Base-by-base conservation (phyloP, 331 rosid species). In the Rhamnella rubrinervis region DNA sequence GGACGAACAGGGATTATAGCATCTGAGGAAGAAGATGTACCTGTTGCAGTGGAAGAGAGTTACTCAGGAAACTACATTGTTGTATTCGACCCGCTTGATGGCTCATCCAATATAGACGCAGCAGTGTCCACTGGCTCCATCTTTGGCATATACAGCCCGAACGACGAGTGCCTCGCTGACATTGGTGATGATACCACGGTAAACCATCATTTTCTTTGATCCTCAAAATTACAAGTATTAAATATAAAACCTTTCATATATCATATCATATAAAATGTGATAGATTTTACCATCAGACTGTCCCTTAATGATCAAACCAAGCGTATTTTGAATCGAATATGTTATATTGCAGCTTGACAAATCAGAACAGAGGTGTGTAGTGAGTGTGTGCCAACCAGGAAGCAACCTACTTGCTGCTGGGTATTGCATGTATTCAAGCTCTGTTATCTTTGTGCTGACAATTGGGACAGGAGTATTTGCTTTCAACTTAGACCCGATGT, bases 1-100 rank as follows among this genome's bases (percentile, higher is more conserved):
- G 97, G 99, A 62, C 76, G 99, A 77, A 95, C 97, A 28, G 99
- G 97, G 50, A 91, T 95, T 47, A 95, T 95, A 84, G 99, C 99
- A 31, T 95, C 99, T 13, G 99, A 95, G 85, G 99, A 95, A 82
- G 99, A 91, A 80, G 99, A 95, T 53, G 99, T 95, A 50, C 97
- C 99, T 0, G 97, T 95, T 26, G 99, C 97, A 16, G 99, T 95
- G 63, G 99, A 95, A 80, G 99, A 95, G 85, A 91, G 97, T 82
- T 95, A 89, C 74, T 95, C 99, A 4, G 99, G 99, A 0, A 95
- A 95, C 84, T 95, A 95, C 84, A 85, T 91, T 72, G 99, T 86
- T 4, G 99, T 95, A 9, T 95, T 95, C 51, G 99, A 95, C 65
- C 99, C 99, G 28, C 96, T 95, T 55, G 99, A 95, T 71, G 99